These are phyloP conservation scores for Entomortierella beljakovae DNA, from an alignment of 192 early-diverging fungal genomes.

Conservation along the genomic window DNA sequence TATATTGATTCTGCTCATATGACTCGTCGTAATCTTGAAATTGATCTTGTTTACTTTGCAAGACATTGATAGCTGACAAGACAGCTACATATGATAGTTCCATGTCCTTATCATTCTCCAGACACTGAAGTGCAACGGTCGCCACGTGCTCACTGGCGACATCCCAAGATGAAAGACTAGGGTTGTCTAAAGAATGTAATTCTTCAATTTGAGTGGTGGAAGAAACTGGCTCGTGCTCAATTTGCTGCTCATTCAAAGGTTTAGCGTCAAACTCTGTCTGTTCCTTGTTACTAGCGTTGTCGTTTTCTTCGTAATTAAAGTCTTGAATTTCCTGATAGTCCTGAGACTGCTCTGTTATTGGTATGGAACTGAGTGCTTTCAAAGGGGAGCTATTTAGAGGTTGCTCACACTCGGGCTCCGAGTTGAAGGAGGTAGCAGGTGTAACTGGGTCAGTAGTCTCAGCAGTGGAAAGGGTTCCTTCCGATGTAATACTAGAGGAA, in stretches of 20 bases:
- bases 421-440: background rate
- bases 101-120: constrained; percentile 37
- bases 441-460: background rate
- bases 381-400: too few species aligned
- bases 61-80: constrained; percentile 38
- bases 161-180: constrained; percentile 34
- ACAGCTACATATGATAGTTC: constrained; percentile 48
- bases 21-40: background rate
- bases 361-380: background rate
- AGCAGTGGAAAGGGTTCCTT: constrained; percentile 5
- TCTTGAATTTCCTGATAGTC: background rate
- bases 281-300: background rate
- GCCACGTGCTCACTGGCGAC: constrained; percentile 36
- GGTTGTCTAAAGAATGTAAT: background rate
- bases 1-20: background rate
- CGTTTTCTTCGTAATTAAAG: background rate
- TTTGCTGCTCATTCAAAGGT: too few species aligned
- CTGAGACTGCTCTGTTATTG: background rate
- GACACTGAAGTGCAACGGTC: constrained; percentile 26
- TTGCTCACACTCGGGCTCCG: background rate
- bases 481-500: constrained; percentile 2
- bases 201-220: background rate
- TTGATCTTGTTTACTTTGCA: constrained; percentile 31
- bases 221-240: constrained; percentile 11
- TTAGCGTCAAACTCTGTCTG: too few species aligned